Percentiles rank a stretch among this genome's conserved stretches.
Evolutionary conservation across 345 rosid species (phyloP).

Genomic region (Gossypium bickii): DNA sequence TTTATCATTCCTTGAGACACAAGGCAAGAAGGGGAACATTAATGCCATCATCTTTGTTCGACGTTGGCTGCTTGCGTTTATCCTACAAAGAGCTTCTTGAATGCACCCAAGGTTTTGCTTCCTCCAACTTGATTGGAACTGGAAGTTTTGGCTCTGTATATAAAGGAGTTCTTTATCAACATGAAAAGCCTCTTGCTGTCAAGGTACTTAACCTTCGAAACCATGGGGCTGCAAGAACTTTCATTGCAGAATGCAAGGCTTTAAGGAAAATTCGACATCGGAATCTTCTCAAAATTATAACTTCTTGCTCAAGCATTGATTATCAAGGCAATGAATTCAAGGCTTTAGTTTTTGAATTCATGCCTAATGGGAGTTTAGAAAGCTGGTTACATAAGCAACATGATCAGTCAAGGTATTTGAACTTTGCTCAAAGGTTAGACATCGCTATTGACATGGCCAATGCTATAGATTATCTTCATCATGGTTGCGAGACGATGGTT

Average conservation of each 20-base stretch:
- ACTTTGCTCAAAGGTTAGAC: neutral
- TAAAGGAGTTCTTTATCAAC: conserved; percentile 7
- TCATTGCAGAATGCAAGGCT: conserved; percentile 12
- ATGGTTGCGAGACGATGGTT: neutral
- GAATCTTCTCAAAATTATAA: conserved; percentile 18
- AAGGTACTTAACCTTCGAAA: conserved; percentile 20
- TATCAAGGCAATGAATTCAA: conserved; percentile 24
- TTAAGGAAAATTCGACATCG: conserved; percentile 16
- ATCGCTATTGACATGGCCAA: conserved; percentile 20
- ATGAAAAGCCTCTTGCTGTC: neutral
- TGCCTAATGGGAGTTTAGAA: neutral
- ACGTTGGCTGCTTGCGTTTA: neutral
- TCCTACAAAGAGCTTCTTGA: conserved; percentile 7
- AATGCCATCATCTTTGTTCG: neutral
- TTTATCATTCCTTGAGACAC: neutral
- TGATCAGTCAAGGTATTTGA: neutral
- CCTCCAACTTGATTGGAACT: neutral
- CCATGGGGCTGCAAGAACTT: conserved; percentile 17
- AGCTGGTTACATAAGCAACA: neutral
- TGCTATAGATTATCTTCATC: conserved; percentile 23
- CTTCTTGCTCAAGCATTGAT: conserved; percentile 22
- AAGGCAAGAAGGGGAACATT: neutral
- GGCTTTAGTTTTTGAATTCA: conserved; percentile 25
- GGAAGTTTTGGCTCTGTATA: conserved; percentile 21
- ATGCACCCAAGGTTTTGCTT: conserved; percentile 5